These are phyloP conservation scores for Pyricularia grisea DNA, from an alignment of 2,329 filamentous ascomycete genomes.

Conservation along the genomic window DNA sequence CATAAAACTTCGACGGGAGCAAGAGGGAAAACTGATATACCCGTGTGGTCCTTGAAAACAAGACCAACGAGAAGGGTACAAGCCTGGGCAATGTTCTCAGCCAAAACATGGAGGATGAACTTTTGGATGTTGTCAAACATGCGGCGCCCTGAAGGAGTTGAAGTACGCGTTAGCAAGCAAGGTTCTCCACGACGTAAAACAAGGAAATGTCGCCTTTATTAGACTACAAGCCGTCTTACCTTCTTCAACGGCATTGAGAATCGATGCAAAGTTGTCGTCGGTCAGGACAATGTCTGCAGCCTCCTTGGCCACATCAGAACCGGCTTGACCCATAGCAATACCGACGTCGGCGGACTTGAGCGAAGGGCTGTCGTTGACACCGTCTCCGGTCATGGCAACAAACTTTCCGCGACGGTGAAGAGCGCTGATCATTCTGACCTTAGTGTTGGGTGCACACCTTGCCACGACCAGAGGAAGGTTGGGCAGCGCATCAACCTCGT, in stretches of 20 bases:
- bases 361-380: conserved; percentile 58
- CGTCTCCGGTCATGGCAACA: conserved; percentile 66
- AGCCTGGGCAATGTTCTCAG: conserved; percentile 55
- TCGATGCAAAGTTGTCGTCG: conserved; percentile 56
- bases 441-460: conserved; percentile 51
- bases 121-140: conserved; percentile 61
- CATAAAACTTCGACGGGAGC: conserved; percentile 60
- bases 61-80: conserved; percentile 54
- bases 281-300: conserved; percentile 58
- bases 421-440: conserved; percentile 60
- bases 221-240: not conserved
- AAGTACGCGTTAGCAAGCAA: not conserved
- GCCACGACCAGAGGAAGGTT: conserved; percentile 51
- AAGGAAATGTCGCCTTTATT: not conserved
- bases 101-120: conserved; percentile 52
- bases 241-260: conserved; percentile 4
- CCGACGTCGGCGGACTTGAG: conserved; percentile 56
- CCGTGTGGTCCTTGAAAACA: conserved; percentile 49
- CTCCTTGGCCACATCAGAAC: conserved; percentile 55
- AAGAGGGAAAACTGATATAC: conserved; percentile 55
- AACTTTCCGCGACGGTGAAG: conserved; percentile 51
- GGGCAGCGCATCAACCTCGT: conserved; percentile 46
- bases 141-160: conserved; percentile 32
- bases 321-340: conserved; percentile 53
- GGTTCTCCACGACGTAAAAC: not conserved